Evolutionary conservation across 1,139 yeast genomes (phyloP), one percentile per base, ranked within the genome.

Genomic region (Sugiyamaella grinbergsii): DNA sequence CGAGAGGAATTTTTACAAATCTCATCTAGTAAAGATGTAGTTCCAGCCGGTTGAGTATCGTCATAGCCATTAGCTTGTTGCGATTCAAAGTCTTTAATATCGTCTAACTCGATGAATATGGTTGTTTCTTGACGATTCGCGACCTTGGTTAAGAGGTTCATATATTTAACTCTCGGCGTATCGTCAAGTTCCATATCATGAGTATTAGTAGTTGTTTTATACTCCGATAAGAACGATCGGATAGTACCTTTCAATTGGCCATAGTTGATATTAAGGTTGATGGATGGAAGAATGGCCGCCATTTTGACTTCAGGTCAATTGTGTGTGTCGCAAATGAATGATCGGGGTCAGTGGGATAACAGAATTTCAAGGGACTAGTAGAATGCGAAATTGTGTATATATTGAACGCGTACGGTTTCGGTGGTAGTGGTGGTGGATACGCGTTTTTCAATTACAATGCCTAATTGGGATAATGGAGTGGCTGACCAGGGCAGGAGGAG

Each of bases 81-180:
- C 48, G 73, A 73, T 61, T 87, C 91, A 66, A 76, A 90, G 41
- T 75, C 72, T 58, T 80, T 80, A 54, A 94, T 72, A 67, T 94
- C 99, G 65, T 94, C 96, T 49, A 94, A 75, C 56, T 89, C 96
- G 47, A 94, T 76, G 52, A 76, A 74, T 18, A 93, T 64, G 1
- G 90, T 81, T 33, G 85, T 74, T 24, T 75, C 60, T 57, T 90
- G 90, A 62, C 98, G 79, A 68, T 94, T 89, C 53, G 98, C 91
- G 24, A 94, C 77, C 58, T 80, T 73, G 65, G 89, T 96, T 47
- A 93, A 73, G n/a, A 85, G 58, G 37, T 73, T 75, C 82, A 85
- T 73, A 69, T 93, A 93, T 67, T 93, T 93, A 28, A 87, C 83
- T 24, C 42, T 53, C 23, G 49, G 43, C 19, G 49, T 44, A 11